Conservation (phyloP, 306 rosid species). For the Astragalus glycyphyllos region DNA sequence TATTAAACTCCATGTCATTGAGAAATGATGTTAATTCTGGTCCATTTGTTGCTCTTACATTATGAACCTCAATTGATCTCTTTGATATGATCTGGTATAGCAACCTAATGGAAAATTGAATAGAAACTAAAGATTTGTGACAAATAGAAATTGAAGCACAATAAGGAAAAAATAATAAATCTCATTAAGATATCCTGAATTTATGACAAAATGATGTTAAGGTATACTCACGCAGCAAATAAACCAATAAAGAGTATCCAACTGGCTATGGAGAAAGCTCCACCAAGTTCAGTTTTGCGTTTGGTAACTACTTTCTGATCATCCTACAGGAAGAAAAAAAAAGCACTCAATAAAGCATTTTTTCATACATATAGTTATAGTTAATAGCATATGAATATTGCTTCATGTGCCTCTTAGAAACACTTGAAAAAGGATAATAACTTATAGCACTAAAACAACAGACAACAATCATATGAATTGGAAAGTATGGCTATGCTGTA, state of each 20-base stretch:
- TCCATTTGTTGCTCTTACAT: conserved; percentile 81
- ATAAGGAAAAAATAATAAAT: background rate
- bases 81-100: conserved; percentile 91
- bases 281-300: conserved; percentile 99
- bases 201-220: background rate
- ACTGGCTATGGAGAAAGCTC: conserved; percentile 94
- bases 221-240: conserved; percentile 85
- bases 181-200: conserved; percentile 1
- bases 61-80: conserved; percentile 91
- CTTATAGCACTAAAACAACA: conserved; percentile 1
- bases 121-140: conserved; percentile 46
- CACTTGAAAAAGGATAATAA: conserved; percentile 16
- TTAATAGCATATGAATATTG: conserved; percentile 10
- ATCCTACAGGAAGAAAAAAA: conserved; percentile 57
- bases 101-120: conserved; percentile 74
- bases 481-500: conserved; percentile 19
- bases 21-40: conserved; percentile 73
- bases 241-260: conserved; percentile 92
- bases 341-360: conserved; percentile 38
- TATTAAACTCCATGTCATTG: conserved; percentile 87
- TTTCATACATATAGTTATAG: conserved; percentile 13
- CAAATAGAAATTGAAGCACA: conserved; percentile 18
- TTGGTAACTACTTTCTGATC: conserved; percentile 85
- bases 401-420: conserved; percentile 10
- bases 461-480: conserved; percentile 23